Conservation (phyloP, 148 eudicot genomes). For the Polygonum maritimum region DNA sequence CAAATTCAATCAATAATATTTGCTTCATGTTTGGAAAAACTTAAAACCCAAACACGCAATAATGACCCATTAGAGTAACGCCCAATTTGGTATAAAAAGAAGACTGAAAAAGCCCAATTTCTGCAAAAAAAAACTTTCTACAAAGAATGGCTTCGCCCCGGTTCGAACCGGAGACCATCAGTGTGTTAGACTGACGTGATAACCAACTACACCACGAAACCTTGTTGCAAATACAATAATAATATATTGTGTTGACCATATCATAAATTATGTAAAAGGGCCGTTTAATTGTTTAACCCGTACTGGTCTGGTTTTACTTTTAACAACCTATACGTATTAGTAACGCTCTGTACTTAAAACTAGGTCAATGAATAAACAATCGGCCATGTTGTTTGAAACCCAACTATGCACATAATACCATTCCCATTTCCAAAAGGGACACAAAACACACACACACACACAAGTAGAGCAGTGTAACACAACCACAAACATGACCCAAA, state of each 20-base stretch:
- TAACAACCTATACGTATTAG: no score
- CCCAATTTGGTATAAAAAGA: neutral
- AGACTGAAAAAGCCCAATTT: no score
- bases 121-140: no score
- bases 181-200: slow-evolving; percentile 98
- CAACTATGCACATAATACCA: slow-evolving; percentile 1
- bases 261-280: no score
- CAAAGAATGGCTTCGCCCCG: slow-evolving; percentile 66
- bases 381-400: neutral
- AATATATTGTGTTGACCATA: no score
- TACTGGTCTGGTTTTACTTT: no score
- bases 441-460: neutral
- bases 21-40: neutral
- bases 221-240: neutral
- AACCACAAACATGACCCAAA: neutral
- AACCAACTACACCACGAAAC: slow-evolving; percentile 95
- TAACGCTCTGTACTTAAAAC: neutral
- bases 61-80: neutral
- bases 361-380: neutral
- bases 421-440: neutral
- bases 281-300: no score
- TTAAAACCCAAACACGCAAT: neutral
- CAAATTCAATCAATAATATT: neutral
- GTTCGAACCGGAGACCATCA: slow-evolving; percentile 94
- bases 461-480: neutral